These are phyloP conservation scores for Mortierella claussenii DNA, from an alignment of 192 early-diverging fungal genomes.

Conservation along the genomic window DNA sequence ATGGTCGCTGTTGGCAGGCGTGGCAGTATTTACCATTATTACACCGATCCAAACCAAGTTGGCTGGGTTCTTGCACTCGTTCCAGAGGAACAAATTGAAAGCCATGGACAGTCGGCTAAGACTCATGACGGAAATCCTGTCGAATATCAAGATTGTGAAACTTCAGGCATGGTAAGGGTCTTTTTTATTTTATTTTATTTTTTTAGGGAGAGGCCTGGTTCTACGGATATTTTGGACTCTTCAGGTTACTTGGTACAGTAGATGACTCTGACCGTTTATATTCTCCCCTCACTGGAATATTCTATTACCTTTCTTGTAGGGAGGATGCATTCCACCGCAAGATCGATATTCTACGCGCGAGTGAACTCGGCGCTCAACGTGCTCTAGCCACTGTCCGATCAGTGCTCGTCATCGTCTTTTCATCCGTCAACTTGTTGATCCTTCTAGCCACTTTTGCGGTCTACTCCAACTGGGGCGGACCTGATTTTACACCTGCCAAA, in stretches of 20 bases:
- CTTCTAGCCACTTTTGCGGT: conserved; percentile 13
- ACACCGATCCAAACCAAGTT: conserved; percentile 16
- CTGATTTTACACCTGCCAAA: conserved; percentile 27
- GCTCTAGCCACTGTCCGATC: conserved; percentile 10
- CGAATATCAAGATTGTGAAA: conserved; percentile 50
- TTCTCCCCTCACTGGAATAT: too few relatives aligned
- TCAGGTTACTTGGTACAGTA: neutral
- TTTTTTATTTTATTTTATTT: neutral
- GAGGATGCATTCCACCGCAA: conserved; percentile 23
- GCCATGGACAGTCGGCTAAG: conserved; percentile 32
- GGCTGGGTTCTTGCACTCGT: conserved; percentile 3
- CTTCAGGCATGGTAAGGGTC: conserved; percentile 28
- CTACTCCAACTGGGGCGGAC: conserved; percentile 24
- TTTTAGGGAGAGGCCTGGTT: neutral
- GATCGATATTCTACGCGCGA: conserved; percentile 17
- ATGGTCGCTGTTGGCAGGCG: conserved; percentile 32
- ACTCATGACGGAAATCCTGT: conserved; percentile 32
- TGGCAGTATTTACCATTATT: conserved; percentile 22
- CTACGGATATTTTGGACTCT: neutral
- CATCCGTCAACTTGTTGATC: conserved; percentile 14
- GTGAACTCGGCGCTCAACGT: conserved; percentile 15
- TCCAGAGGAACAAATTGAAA: conserved; percentile 18
- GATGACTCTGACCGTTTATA: neutral
- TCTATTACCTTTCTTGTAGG: conserved; percentile 24
- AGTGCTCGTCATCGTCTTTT: conserved; percentile 29